Conservation (phyloP, 106 monocot genomes). For the Agapanthus africanus region DNA sequence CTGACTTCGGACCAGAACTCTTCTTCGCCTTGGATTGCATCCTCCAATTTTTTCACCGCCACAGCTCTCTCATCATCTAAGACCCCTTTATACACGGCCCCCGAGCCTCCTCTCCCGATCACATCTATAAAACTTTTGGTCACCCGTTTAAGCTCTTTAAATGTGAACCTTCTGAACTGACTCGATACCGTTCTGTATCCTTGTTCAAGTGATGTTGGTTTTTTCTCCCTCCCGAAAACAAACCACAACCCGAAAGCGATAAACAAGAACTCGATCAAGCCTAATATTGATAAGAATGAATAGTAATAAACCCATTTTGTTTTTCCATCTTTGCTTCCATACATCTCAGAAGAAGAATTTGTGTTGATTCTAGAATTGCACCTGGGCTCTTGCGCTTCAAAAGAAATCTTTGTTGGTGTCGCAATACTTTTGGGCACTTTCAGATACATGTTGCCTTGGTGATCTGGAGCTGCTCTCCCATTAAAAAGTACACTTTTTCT, state of each 20-base stretch:
- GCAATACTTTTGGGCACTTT: constrained; percentile 5
- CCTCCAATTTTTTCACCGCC: constrained; percentile 55
- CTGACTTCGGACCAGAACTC: constrained; percentile 54
- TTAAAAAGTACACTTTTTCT: constrained; percentile 22
- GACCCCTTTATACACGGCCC: constrained; percentile 51
- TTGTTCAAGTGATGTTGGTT: constrained; percentile 6
- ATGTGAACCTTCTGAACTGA: constrained; percentile 30
- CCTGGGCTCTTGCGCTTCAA: not conserved
- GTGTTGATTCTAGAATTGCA: not conserved
- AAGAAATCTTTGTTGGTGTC: not conserved
- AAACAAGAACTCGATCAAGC: constrained; percentile 20
- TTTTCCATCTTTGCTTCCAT: not conserved
- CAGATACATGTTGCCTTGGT: constrained; percentile 14
- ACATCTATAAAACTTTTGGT: constrained; percentile 41
- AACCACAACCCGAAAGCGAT: constrained; percentile 34
- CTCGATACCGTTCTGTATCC: constrained; percentile 22
- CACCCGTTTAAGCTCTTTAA: constrained; percentile 34
- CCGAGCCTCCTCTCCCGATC: constrained; percentile 56
- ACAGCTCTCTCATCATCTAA: constrained; percentile 40
- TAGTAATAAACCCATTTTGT: constrained; percentile 16
- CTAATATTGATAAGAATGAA: constrained; percentile 17
- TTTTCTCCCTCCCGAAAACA: not conserved
- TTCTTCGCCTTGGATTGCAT: constrained; percentile 41
- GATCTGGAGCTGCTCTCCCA: constrained; percentile 16
- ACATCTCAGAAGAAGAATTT: not conserved